Percentiles rank a stretch among this genome's conserved stretches.
These are phyloP conservation scores for Westerdykella sp. DNA, from an alignment of 2,329 filamentous ascomycete genomes.

Conservation along the genomic window DNA sequence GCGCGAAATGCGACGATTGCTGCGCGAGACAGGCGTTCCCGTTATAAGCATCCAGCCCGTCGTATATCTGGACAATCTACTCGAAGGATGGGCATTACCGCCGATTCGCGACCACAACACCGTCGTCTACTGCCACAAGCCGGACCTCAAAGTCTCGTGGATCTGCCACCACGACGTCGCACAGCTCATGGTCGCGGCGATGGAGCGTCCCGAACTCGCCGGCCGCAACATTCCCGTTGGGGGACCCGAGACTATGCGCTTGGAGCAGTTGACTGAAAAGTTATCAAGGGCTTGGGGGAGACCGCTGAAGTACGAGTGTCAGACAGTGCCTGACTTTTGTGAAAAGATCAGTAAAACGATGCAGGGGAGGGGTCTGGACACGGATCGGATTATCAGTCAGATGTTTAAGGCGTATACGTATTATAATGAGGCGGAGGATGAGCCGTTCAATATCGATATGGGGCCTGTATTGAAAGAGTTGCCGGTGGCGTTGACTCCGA, in stretches of 20 bases:
- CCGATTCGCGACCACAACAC: slow-evolving; percentile 32
- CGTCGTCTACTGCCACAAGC: slow-evolving; percentile 39
- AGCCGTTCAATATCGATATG: slow-evolving; percentile 39
- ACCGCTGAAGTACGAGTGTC: slow-evolving; percentile 27
- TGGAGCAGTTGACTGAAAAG: slow-evolving; percentile 30
- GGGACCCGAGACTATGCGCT: slow-evolving; percentile 32
- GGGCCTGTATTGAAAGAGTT: slow-evolving; percentile 27
- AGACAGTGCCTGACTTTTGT: slow-evolving; percentile 25
- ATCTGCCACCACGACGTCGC: slow-evolving; percentile 39
- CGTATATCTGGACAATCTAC: slow-evolving; percentile 36
- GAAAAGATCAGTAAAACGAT: slow-evolving; percentile 28
- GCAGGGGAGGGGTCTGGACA: slow-evolving; percentile 33
- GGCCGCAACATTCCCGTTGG: slow-evolving; percentile 34
- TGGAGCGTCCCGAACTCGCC: slow-evolving; percentile 28
- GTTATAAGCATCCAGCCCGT: slow-evolving; percentile 37
- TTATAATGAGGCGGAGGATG: slow-evolving; percentile 36
- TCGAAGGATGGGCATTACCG: slow-evolving; percentile 37
- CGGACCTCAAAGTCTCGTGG: slow-evolving; percentile 34
- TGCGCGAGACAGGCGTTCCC: slow-evolving; percentile 26
- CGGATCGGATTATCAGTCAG: slow-evolving; percentile 31
- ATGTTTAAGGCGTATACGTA: slow-evolving; percentile 41
- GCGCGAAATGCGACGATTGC: slow-evolving; percentile 24
- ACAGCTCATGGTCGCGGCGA: slow-evolving; percentile 35
- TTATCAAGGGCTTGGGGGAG: slow-evolving; percentile 30
- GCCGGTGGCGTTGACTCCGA: slow-evolving; percentile 25